These are phyloP conservation scores for Xylariaceae sp. DNA, from an alignment of 2,329 filamentous ascomycete species.

Conservation along the genomic window DNA sequence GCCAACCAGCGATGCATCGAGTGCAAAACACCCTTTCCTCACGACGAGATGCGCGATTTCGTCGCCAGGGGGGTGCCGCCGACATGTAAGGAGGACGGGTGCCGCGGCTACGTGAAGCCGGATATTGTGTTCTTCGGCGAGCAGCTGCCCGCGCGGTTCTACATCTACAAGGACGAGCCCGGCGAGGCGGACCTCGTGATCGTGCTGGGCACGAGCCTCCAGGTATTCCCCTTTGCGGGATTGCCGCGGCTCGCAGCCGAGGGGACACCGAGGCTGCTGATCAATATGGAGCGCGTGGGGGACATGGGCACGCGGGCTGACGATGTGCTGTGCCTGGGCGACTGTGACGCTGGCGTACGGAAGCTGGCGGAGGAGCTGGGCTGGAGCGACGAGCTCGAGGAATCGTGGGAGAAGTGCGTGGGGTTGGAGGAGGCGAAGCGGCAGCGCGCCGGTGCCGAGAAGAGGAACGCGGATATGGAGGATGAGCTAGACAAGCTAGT, in stretches of 20 bases:
- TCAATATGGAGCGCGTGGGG: constrained; percentile 84
- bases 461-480: constrained; percentile 21
- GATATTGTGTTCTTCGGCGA: constrained; percentile 94
- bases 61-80: constrained; percentile 67
- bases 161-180: constrained; percentile 43
- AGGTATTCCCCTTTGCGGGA: constrained; percentile 83
- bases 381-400: constrained; percentile 81
- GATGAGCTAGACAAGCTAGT: constrained; percentile 29
- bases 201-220: constrained; percentile 83
- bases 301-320: constrained; percentile 71
- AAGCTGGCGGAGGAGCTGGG: constrained; percentile 75
- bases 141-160: constrained; percentile 55
- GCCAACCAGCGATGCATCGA: constrained; percentile 88
- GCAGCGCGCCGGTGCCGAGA: constrained; percentile 31
- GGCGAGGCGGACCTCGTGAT: constrained; percentile 70
- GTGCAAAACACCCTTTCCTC: constrained; percentile 69
- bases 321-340: constrained; percentile 78
- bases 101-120: constrained; percentile 80
- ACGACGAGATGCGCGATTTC: constrained; percentile 66
- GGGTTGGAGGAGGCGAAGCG: constrained; percentile 54
- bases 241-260: constrained; percentile 63
- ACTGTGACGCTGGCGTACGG: constrained; percentile 78
- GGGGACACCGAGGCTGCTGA: constrained; percentile 69
- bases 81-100: constrained; percentile 55
- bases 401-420: constrained; percentile 65